Base-by-base conservation (phyloP, 345 rosid genomes). In the Limnanthes douglasii region DNA sequence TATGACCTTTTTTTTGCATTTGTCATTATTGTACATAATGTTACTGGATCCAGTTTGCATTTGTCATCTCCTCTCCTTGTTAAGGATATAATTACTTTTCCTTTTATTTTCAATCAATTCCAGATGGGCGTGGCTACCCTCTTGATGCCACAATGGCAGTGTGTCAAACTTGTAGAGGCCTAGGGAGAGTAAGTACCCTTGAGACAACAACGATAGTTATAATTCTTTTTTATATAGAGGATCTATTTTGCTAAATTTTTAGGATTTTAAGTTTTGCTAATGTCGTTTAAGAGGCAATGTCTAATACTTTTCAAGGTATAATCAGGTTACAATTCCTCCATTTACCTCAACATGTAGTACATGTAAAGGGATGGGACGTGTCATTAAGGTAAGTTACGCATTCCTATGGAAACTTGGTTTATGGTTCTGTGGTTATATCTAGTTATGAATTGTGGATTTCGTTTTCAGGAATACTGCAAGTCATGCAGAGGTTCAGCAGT, bases 321-420 rank as follows among this genome's bases (percentile, higher is more conserved):
- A 34, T 32, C 66, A 88, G 97, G 69, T 88, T 29, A 83, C 93
- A 13, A 47, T 83, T 61, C 95, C 97, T 65, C 97, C 95, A 30
- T 88, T 88, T 65, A 76, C 81, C 35, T 53, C 97, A 54, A 61
- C 71, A 34, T 83, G 97, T 56, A 61, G 57, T 53, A 54, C 67
- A 18, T 88, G 95, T 58, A 74, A 66, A 37, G 97, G 97, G 42
- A 53, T 60, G 2, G 90, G 93, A 43, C 60, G 48, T 31, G 48
- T 76, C 43, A 61, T 83, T 30, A 60, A 76, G 97, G 97, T 88
- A 43, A 34, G 56, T 36, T 34, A 34, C 24, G 32, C 41, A 49
- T 51, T 43, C 27, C 14, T 48, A 10, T 43, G 43, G 43, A n/a
- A n/a, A n/a, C n/a, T n/a, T n/a, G n/a, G n/a, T n/a, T n/a, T n/a